Percentiles rank a stretch among this genome's conserved stretches.
phyloP scores from a whole-genome alignment of 257 asterid genomes.

The Datura wrightii region DNA sequence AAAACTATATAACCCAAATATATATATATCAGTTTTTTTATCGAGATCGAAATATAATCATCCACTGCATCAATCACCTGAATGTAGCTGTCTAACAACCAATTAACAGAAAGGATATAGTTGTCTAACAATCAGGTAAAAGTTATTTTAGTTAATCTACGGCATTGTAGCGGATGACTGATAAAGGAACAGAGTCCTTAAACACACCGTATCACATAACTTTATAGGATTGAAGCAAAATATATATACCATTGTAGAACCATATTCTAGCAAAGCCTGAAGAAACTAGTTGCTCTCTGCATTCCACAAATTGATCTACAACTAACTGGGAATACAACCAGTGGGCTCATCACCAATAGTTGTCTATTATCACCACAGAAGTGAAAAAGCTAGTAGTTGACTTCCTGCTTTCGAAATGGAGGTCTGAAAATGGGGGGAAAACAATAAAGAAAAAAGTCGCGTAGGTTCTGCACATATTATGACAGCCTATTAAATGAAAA shows the following conservation, averaged over 20 bases:
- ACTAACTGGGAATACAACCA: neutral
- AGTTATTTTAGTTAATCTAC: neutral
- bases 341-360: neutral
- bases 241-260: neutral
- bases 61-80: neutral
- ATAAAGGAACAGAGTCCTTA: neutral
- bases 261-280: neutral
- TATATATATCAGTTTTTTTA: neutral
- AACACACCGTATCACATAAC: neutral
- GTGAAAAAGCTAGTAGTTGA: neutral
- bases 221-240: neutral
- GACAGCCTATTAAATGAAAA: neutral
- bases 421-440: neutral
- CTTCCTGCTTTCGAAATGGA: neutral
- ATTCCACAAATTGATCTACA: neutral
- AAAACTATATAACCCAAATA: neutral
- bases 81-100: neutral
- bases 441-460: neutral
- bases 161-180: neutral
- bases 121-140: neutral
- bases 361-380: neutral
- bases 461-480: neutral
- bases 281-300: neutral
- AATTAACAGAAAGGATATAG: neutral
- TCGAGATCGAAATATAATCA: neutral